Evolutionary conservation across 257 asterid species (phyloP), one percentile per base, ranked within the genome.

Genomic region (Agastache rugosa): DNA sequence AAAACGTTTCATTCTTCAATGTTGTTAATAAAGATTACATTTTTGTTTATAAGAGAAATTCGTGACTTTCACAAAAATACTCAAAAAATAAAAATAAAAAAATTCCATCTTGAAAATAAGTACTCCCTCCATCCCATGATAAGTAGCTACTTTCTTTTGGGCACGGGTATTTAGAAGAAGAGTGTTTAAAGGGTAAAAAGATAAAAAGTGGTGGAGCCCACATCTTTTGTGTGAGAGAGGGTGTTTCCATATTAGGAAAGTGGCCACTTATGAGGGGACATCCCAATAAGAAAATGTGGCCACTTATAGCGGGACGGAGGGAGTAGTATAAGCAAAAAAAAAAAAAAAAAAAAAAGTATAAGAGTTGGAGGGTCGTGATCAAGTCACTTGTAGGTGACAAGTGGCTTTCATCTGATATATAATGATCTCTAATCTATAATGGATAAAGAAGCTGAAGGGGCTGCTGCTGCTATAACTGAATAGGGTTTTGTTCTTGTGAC

Each of bases 281-380:
- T n/a, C n/a, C n/a, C n/a, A n/a, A n/a, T n/a, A n/a, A n/a, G n/a
- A n/a, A n/a, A n/a, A n/a, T n/a, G n/a, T n/a, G n/a, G n/a, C n/a
- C n/a, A n/a, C n/a, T n/a, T n/a, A n/a, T n/a, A n/a, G n/a, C n/a
- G n/a, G n/a, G n/a, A n/a, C n/a, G n/a, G n/a, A n/a, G n/a, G n/a
- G n/a, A n/a, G n/a, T n/a, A n/a, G n/a, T n/a, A n/a, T n/a, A n/a
- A n/a, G n/a, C n/a, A n/a, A n/a, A n/a, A n/a, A n/a, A n/a, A n/a
- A n/a, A 15, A 17, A 68, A 34, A 77, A 77, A 42, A 0, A 22
- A 10, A 44, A 27, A 31, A n/a, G n/a, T 3, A 37, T 12, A 37
- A 31, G 14, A 7, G 83, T 34, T 74, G 77, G 65, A 75, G 79
- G 77, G 77, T 47, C 77, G 39, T 25, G 81, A 71, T 80, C 56